Base-by-base conservation (phyloP, 2,329 filamentous ascomycete species). In the Chaetomium sp. region DNA sequence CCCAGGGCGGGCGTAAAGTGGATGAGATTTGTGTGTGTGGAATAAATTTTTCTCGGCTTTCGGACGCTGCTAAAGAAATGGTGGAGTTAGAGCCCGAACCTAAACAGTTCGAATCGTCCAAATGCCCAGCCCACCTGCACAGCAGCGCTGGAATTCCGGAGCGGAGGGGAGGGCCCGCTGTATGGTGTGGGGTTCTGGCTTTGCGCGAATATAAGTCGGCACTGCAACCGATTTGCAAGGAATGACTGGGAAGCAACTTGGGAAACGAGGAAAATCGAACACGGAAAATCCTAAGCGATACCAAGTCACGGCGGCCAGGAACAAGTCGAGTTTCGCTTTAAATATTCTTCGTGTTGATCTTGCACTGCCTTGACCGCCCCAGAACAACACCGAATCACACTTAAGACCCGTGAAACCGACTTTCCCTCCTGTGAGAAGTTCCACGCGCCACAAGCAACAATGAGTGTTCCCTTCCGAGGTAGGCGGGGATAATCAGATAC, bases 11-110 rank as follows among this genome's bases (percentile, higher is more conserved):
- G 52, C 55, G 57, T 32, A 55, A 56, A 54, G 58, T 57, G 54
- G 64, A 53, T 52, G 42, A 60, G 60, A 61, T 72, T 66, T 71
- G 67, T 71, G 70, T 48, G 52, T 32, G 50, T 46, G 37, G 65
- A 71, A 71, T 70, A 72, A 72, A 72, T 71, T 72, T 72, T 73
- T 69, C 65, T 67, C 59, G 59, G 65, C 38, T 63, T 64, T 57
- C 52, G 57, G 57, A 52, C 52, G 51, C 57, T 64, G 60, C 62
- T 53, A 54, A 56, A 52, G 55, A 49, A 61, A 46, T 60, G 58
- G 64, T 66, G 63, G 64, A 65, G 62, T 57, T 63, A 55, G 56
- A 59, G 57, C 52, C 51, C 48, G 57, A 42, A 60, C 57, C 61
- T 59, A 58, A 60, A 61, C 58, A 58, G 55, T 57, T 55, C 54